These are phyloP conservation scores for Exobasidium rhododendri DNA, from an alignment of 1,284 basidiomycete species.

Conservation along the genomic window DNA sequence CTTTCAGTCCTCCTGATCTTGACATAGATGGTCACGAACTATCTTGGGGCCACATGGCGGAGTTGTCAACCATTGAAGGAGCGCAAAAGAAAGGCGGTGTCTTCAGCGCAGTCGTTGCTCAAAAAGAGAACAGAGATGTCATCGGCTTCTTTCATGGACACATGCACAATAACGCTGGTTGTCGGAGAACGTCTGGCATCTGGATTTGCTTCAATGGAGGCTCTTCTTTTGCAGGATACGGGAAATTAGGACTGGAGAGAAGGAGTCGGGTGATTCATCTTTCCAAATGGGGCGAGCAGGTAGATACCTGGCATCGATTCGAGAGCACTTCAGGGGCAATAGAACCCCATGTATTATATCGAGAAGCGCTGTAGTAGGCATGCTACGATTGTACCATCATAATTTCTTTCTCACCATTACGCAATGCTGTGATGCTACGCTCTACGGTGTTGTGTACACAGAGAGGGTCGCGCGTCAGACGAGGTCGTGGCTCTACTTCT, in stretches of 20 bases:
- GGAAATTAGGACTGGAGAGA: slow-evolving; percentile 22
- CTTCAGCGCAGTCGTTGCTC: slow-evolving; percentile 31
- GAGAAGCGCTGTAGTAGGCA: background rate
- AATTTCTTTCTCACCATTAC: too few species aligned
- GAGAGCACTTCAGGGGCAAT: background rate
- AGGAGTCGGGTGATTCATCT: slow-evolving; percentile 32
- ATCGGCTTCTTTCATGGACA: slow-evolving; percentile 46
- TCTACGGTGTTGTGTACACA: too few species aligned
- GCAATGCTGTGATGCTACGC: too few species aligned
- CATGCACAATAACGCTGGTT: slow-evolving; percentile 65
- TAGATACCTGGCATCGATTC: slow-evolving; percentile 77
- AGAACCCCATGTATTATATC: background rate
- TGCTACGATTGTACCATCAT: too few species aligned
- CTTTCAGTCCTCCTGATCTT: slow-evolving; percentile 10
- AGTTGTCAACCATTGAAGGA: slow-evolving; percentile 27
- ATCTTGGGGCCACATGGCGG: slow-evolving; percentile 28
- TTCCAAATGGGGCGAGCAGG: slow-evolving; percentile 76
- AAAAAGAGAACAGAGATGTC: slow-evolving; percentile 24
- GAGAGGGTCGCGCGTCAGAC: too few species aligned
- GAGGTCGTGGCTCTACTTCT: too few species aligned
- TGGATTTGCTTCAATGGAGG: slow-evolving; percentile 97
- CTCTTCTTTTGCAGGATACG: slow-evolving; percentile 51
- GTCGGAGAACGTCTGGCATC: slow-evolving; percentile 73
- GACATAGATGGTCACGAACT: slow-evolving; percentile 19
- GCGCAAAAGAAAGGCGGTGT: slow-evolving; percentile 42